phyloP scores from a whole-genome alignment of 345 rosid genomes.

The Xanthoceras sorbifolium region DNA sequence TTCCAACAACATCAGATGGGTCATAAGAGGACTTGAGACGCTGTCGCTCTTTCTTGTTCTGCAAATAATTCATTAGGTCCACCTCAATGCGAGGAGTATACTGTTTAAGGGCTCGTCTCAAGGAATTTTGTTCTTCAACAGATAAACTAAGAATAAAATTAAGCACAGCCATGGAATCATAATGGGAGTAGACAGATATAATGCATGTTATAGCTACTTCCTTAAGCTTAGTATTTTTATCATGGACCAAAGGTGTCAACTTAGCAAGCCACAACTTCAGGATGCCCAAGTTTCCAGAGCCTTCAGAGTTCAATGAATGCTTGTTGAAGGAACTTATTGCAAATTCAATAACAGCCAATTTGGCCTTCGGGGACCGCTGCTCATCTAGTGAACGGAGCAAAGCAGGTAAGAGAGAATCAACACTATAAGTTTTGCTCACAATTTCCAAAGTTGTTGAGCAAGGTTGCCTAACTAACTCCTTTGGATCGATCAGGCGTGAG shows the following conservation, averaged over 20 bases:
- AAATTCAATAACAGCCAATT: constrained; percentile 95
- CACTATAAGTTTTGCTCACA: constrained; percentile 87
- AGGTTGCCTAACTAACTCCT: constrained; percentile 95
- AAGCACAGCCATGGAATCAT: constrained; percentile 85
- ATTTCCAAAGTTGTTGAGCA: constrained; percentile 90
- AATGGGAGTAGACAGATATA: constrained; percentile 86
- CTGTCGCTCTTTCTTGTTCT: constrained; percentile 91
- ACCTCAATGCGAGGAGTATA: constrained; percentile 97
- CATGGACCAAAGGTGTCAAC: constrained; percentile 79
- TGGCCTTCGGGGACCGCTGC: constrained; percentile 97
- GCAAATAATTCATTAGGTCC: constrained; percentile 92
- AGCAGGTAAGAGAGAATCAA: constrained; percentile 92
- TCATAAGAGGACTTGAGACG: constrained; percentile 84
- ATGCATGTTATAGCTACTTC: constrained; percentile 94
- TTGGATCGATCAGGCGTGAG: constrained; percentile 94
- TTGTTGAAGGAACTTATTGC: constrained; percentile 88
- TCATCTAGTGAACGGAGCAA: constrained; percentile 97
- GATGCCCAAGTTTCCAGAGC: constrained; percentile 80
- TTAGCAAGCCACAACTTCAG: constrained; percentile 94
- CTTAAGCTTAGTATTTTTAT: constrained; percentile 91
- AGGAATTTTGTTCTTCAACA: constrained; percentile 93
- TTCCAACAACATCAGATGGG: constrained; percentile 84
- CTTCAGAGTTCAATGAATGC: constrained; percentile 76
- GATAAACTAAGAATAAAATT: constrained; percentile 92
- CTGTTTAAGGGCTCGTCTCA: constrained; percentile 91